Evolutionary conservation across 305 asterid genomes (phyloP).

Genomic region (Ilex paraguariensis): DNA sequence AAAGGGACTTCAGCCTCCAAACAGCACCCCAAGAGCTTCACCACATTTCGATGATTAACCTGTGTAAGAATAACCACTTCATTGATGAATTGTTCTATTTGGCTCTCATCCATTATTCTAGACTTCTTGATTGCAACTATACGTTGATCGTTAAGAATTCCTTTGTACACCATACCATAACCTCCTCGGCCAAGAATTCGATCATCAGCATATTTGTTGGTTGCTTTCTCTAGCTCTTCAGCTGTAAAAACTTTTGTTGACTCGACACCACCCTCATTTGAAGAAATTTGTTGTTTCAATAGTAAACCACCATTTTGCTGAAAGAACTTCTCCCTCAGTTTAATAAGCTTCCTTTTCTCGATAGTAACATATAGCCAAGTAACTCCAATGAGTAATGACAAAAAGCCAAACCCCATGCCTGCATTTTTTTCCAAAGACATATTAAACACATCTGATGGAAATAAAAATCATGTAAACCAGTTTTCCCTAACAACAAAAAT

Average conservation of each 20-base stretch:
- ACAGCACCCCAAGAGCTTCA: too few relatives aligned
- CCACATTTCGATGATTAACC: too few relatives aligned
- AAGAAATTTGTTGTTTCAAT: slow-evolving; percentile 41
- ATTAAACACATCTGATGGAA: too few relatives aligned
- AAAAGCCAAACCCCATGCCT: slow-evolving; percentile 49
- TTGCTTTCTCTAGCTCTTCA: slow-evolving; percentile 42
- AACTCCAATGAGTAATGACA: slow-evolving; percentile 24
- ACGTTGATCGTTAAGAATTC: slow-evolving; percentile 27
- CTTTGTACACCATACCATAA: slow-evolving; percentile 39
- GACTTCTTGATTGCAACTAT: slow-evolving; percentile 48
- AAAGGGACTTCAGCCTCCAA: too few relatives aligned
- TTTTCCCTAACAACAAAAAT: too few relatives aligned
- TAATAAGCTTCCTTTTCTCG: slow-evolving; percentile 26
- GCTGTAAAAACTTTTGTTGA: slow-evolving; percentile 40
- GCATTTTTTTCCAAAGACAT: background rate
- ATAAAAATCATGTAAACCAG: too few relatives aligned
- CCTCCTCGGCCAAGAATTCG: slow-evolving; percentile 47
- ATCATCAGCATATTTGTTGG: slow-evolving; percentile 41
- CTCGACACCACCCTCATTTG: slow-evolving; percentile 25
- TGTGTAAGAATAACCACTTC: slow-evolving; percentile 6
- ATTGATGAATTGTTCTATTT: slow-evolving; percentile 45
- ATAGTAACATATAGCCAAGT: slow-evolving; percentile 25
- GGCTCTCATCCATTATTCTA: slow-evolving; percentile 32
- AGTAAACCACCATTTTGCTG: slow-evolving; percentile 51
- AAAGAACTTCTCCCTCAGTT: slow-evolving; percentile 42